Base-by-base conservation (phyloP, 2,329 filamentous ascomycete genomes). In the Paecilomyces sp. region DNA sequence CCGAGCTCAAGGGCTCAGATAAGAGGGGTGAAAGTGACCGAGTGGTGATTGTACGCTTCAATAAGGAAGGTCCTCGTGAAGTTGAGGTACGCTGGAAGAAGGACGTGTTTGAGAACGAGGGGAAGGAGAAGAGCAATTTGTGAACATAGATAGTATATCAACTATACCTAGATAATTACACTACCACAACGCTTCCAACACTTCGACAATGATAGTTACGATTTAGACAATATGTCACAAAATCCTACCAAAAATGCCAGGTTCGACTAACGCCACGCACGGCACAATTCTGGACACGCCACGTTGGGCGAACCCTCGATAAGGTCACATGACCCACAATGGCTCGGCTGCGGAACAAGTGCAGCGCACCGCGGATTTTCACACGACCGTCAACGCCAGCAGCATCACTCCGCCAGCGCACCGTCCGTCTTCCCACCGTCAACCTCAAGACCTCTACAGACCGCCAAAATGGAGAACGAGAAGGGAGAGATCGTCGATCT, bases 401-500 rank as follows among this genome's bases (percentile, higher is more conserved):
- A 25, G 28, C 28, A 25, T 53, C 51, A 63, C 64, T 62, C 65
- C 62, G 64, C 65, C 67, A 66, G 62, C 67, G 63, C 62, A 66
- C 60, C 57, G 60, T 65, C 60, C 63, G 60, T 61, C 61, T 57
- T 61, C 66, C 67, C 66, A 72, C 72, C 70, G 70, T 70, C 70
- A 68, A 74, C 74, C 65, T 65, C 61, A 65, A 65, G 66, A 69
- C 68, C 22, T 28, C 31, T 68, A 67, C 63, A 74, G 70, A 71
- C 72, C 74, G 75, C 72, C 77, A 92, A 86, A 83, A 99, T 97
- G 94, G 94, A 99, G 88, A 99, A 99, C 92, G 94, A 97, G 86
- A 92, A 92, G 84, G 93, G 93, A 85, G 92, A 97, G 83, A 92
- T 97, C 84, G 94, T 97, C 81, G 93, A 97, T 85, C 92, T 96